Evolutionary conservation across 2,329 filamentous ascomycete species (phyloP), one percentile per base, ranked within the genome.

Genomic region (Apiospora phragmitis): DNA sequence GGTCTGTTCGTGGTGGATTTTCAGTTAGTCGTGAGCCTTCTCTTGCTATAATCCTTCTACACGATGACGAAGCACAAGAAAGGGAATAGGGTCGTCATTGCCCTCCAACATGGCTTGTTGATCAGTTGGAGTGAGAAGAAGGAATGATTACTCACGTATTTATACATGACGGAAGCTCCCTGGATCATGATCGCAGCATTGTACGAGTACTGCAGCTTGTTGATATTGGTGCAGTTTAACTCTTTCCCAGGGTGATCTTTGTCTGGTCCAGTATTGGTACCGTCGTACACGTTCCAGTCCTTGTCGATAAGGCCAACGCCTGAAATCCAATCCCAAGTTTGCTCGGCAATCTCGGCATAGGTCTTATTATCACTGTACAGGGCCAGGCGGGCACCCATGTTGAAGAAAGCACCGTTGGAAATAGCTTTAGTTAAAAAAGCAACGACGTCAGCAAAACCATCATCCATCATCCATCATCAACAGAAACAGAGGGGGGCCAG

Each of bases 291-390:
- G 68, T 81, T 79, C 73, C 81, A 86, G 2, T 81, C 76, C 2
- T 77, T 69, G 65, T 78, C 79, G 71, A 89, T 83, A 69, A 88
- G 78, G 2, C 84, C 84, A 21, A 84, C 76, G 21, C 73, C 73
- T 24, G 76, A 72, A 9, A 83, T 81, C 82, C 84, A 86, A 67
- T 88, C 80, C 73, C 90, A 93, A 1, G 85, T 83, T 69, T 80
- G 85, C 32, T 86, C 83, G 0, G 89, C 90, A 85, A 85, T 88
- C 1, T 88, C 81, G 7, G 85, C 81, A 77, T 92, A 92, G 0
- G 89, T 91, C 65, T 84, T 72, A 76, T 92, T 91, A 45, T 85
- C 83, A 0, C 90, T 92, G 77, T 90, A 89, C 11, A 85, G 81
- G 0, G 88, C 89, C 21, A 93, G 82, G 14, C 89, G 86, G 18